Evolutionary conservation across 148 eudicot genomes (phyloP).

Genomic region (Heliosperma pusillum): DNA sequence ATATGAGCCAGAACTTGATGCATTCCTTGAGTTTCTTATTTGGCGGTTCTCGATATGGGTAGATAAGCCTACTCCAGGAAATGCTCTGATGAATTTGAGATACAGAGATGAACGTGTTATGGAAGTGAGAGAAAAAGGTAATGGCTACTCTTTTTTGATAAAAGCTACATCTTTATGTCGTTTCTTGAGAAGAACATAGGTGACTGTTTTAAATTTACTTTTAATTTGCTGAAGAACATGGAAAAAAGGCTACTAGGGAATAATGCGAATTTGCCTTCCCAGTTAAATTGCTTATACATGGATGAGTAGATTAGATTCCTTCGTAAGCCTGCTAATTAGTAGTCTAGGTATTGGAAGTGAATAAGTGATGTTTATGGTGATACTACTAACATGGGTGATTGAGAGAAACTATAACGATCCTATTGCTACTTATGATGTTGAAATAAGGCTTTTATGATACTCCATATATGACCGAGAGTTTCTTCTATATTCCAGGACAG

Average conservation of each 20-base stretch:
- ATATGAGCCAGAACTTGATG: constrained; percentile 95
- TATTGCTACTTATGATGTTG: background rate
- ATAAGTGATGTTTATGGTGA: background rate
- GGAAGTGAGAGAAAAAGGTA: constrained; percentile 76
- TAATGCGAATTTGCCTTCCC: constrained; percentile 1
- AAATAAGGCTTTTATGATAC: background rate
- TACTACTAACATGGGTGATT: background rate
- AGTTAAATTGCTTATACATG: background rate
- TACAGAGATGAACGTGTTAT: constrained; percentile 84
- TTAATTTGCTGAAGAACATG: background rate
- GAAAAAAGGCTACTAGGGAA: background rate
- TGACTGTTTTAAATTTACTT: background rate
- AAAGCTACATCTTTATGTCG: background rate
- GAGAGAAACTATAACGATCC: background rate
- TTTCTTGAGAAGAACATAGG: background rate
- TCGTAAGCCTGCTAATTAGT: background rate
- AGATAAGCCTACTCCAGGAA: constrained; percentile 98
- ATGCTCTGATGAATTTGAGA: constrained; percentile 87
- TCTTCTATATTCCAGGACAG: background rate
- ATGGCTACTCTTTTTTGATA: constrained; percentile 1
- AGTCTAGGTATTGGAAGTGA: background rate
- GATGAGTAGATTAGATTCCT: background rate
- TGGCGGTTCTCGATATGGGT: constrained; percentile 99
- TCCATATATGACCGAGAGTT: background rate
- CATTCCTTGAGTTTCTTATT: constrained; percentile 94